Percentiles rank a stretch among this genome's conserved stretches.
phyloP scores from a whole-genome alignment of 306 rosid species.

The Potentilla sterilis region DNA sequence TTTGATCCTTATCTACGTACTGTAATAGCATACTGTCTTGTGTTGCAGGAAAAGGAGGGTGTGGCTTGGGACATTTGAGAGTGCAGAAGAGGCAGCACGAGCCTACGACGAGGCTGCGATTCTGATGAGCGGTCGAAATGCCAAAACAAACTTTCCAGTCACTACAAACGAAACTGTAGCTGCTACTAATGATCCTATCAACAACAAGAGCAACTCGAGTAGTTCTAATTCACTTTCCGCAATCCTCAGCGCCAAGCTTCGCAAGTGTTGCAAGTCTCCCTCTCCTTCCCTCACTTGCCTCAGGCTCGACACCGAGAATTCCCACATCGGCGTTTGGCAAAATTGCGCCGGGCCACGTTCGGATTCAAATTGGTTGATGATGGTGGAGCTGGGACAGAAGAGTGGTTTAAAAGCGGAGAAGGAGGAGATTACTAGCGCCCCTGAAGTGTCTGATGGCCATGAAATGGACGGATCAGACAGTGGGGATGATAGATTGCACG shows the following conservation, averaged over 20 bases:
- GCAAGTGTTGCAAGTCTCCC: conserved; percentile 60
- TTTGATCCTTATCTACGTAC: background rate
- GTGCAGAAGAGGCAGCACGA: conserved; percentile 85
- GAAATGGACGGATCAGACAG: conserved; percentile 16
- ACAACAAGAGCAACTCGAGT: background rate
- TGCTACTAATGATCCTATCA: conserved; percentile 7
- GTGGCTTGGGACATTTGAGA: conserved; percentile 89
- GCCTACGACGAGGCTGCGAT: conserved; percentile 92
- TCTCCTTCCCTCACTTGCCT: conserved; percentile 79
- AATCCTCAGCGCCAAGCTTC: conserved; percentile 59
- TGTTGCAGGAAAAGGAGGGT: conserved; percentile 77
- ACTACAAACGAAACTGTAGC: conserved; percentile 15
- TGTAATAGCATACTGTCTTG: background rate
- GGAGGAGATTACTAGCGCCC: background rate
- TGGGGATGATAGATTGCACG: conserved; percentile 34
- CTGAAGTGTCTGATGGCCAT: background rate
- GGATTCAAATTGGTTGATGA: conserved; percentile 78
- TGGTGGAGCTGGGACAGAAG: conserved; percentile 52
- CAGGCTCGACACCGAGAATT: conserved; percentile 77
- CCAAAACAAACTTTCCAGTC: conserved; percentile 79
- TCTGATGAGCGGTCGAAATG: conserved; percentile 73
- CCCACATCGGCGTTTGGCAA: conserved; percentile 83
- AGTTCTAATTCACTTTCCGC: conserved; percentile 37
- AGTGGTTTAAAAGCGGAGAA: background rate
- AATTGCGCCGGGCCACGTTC: conserved; percentile 56